phyloP scores from a whole-genome alignment of 768 basidiomycete species.

The Rhizopogon rudus region DNA sequence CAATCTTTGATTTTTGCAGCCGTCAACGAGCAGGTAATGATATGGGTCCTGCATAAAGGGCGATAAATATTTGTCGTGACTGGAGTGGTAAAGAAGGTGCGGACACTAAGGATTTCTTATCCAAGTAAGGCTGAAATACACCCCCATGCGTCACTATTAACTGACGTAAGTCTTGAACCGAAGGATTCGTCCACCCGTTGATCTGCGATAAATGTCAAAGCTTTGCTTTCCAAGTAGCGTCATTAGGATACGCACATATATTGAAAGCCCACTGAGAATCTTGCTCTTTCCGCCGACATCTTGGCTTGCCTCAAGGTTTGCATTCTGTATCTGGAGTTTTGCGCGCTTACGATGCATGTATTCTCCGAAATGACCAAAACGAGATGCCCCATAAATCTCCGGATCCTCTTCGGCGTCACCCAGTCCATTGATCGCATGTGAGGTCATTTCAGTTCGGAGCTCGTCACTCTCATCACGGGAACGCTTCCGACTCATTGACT shows the following conservation, averaged over 20 bases:
- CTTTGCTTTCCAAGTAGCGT: not conserved
- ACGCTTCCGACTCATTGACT: not conserved
- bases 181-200: slow-evolving; percentile 86
- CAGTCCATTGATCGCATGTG: too few relatives aligned
- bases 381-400: slow-evolving; percentile 67
- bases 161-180: slow-evolving; percentile 77
- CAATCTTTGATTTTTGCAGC: slow-evolving; percentile 88
- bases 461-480: not conserved
- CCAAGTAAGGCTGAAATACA: slow-evolving; percentile 76
- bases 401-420: slow-evolving; percentile 26
- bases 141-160: slow-evolving; percentile 85
- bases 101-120: slow-evolving; percentile 69
- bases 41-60: slow-evolving; percentile 61
- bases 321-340: slow-evolving; percentile 83
- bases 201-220: slow-evolving; percentile 42
- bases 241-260: slow-evolving; percentile 65
- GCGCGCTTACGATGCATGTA: slow-evolving; percentile 90
- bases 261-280: slow-evolving; percentile 70
- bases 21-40: slow-evolving; percentile 88
- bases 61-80: not conserved
- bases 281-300: slow-evolving; percentile 27
- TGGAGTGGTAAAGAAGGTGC: slow-evolving; percentile 23
- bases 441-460: not conserved
- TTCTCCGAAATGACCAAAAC: slow-evolving; percentile 80
- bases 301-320: slow-evolving; percentile 24